Base-by-base conservation (phyloP, 2,329 filamentous ascomycete species). In the Rugonectria rugulosa region DNA sequence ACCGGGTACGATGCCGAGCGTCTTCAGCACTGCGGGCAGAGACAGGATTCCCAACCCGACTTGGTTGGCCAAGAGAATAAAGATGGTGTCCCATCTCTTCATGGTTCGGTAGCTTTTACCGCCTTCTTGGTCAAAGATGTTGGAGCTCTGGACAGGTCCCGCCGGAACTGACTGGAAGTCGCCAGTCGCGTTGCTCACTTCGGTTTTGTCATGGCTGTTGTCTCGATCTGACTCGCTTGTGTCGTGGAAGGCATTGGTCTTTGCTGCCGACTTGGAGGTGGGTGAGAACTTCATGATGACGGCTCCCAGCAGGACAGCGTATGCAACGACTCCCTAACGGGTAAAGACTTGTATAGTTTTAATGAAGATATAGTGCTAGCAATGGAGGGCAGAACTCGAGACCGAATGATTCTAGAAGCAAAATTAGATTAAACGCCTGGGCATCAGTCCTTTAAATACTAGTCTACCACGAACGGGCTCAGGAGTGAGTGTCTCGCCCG, bases 11-110 rank as follows among this genome's bases (percentile, higher is more conserved):
- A 90, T 76, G 4, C 87, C 87, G 5, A 90, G 78, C 14, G 87
- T 74, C 5, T 86, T 85, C 68, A 89, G 88, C 0, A 86, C 88
- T 70, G 84, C 88, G 0, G 87, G 87, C 58, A 90, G 88, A 0
- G 85, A 88, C 80, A 90, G 87, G 70, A 72, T 70, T 1, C 69
- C 69, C 1, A 71, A 61, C 10, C 65, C 68, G 38, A 70, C 62
- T 34, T 70, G 67, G 55, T 69, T 69, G 8, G 67, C 69, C 29
- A 69, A 52, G 1, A 69, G 59, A 26, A 69, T 63, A 23, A 69
- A 68, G 15, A 68, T 66, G 0, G 66, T 65, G 5, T 68, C 66
- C 66, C 66, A 68, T 14, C 61, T 58, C 3, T 63, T 36, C 2
- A 69, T 59, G 0, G 66, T 69, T 41, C 66, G 61, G 43, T 69